Conservation (phyloP, 495 filamentous ascomycete genomes). For the Tuber brumale region DNA sequence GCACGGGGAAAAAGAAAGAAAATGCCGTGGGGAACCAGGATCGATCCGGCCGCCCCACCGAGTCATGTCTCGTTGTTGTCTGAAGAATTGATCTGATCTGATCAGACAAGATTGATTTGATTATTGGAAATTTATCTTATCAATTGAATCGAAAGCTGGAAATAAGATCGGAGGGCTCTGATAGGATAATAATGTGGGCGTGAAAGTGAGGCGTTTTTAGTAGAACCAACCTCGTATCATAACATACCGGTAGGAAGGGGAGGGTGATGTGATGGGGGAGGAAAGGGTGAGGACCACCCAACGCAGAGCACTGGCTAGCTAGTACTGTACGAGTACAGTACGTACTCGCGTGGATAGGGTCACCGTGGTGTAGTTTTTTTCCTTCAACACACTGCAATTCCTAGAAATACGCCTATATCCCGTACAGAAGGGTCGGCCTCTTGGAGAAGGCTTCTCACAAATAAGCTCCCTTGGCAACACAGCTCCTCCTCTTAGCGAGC, state of each 20-base stretch:
- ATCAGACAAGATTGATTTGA: conserved; percentile 26
- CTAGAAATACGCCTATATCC: not conserved
- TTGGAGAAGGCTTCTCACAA: not conserved
- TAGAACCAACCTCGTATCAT: not conserved
- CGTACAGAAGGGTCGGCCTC: not conserved
- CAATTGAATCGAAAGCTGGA: conserved; percentile 14
- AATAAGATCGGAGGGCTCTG: not conserved
- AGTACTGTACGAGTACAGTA: not conserved
- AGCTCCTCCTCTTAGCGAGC: not conserved
- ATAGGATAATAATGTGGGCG: not conserved
- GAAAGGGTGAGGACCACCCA: not conserved
- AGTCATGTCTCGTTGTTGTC: conserved; percentile 9
- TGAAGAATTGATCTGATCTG: conserved; percentile 37
- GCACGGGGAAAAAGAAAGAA: not conserved
- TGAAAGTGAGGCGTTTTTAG: not conserved
- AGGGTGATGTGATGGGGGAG: not conserved
- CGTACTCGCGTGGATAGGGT: no score
- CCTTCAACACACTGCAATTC: not conserved
- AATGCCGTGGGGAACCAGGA: not conserved
- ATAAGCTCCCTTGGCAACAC: conserved; percentile 19
- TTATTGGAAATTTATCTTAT: conserved; percentile 35
- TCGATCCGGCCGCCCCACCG: not conserved
- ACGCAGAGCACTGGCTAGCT: not conserved
- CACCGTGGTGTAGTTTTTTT: not conserved
- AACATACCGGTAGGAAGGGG: not conserved